These are phyloP conservation scores for Escallonia herrerae DNA, from an alignment of 129 eudicot genomes.

Conservation along the genomic window DNA sequence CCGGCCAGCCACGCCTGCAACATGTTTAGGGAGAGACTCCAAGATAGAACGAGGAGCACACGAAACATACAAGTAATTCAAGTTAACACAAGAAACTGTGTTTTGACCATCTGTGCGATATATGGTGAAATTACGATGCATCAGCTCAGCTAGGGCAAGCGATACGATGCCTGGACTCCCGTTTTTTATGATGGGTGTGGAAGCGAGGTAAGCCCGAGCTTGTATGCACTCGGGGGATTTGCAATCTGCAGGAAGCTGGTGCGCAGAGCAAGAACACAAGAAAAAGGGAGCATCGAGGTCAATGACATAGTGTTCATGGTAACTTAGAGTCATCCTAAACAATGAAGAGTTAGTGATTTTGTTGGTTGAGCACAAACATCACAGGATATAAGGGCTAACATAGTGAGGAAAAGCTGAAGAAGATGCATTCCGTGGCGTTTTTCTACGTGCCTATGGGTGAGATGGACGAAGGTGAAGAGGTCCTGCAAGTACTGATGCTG, in stretches of 20 bases:
- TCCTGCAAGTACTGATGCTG: too few species aligned
- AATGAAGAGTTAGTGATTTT: slow-evolving; percentile 27
- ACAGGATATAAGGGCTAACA: too few species aligned
- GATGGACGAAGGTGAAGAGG: too few species aligned
- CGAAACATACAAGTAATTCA: slow-evolving; percentile 14
- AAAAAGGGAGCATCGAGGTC: slow-evolving; percentile 37
- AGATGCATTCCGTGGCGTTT: too few species aligned
- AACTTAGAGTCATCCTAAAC: slow-evolving; percentile 23
- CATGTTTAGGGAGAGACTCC: slow-evolving; percentile 23
- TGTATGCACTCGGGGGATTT: slow-evolving; percentile 17
- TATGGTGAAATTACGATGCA: slow-evolving; percentile 11
- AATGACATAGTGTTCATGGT: slow-evolving; percentile 26
- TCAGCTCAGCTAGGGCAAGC: slow-evolving; percentile 24
- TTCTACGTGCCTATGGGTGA: too few species aligned
- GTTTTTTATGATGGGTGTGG: slow-evolving; percentile 18
- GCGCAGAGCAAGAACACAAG: slow-evolving; percentile 29
- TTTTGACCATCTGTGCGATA: slow-evolving; percentile 17
- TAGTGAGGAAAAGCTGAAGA: too few species aligned
- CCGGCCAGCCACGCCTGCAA: slow-evolving; percentile 37
- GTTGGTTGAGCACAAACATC: not conserved
- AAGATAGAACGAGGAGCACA: slow-evolving; percentile 37
- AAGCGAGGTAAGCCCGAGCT: slow-evolving; percentile 11
- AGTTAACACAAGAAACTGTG: slow-evolving; percentile 16
- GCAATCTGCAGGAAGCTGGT: slow-evolving; percentile 22
- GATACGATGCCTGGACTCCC: slow-evolving; percentile 35